Base-by-base conservation (phyloP, 202 grass and related monocot species). In the Panicum hallii region DNA sequence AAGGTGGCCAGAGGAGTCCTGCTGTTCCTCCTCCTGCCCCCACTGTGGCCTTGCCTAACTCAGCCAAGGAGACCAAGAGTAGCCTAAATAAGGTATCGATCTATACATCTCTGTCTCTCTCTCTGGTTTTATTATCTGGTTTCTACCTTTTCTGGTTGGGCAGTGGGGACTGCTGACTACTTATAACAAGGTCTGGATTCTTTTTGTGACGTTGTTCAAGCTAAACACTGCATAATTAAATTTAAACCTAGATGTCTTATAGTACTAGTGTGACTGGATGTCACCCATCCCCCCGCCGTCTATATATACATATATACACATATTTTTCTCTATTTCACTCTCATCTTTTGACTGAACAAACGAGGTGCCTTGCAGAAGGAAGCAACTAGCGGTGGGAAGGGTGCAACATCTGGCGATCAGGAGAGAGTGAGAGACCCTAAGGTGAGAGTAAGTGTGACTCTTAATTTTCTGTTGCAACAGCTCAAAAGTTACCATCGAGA, bases 371-470 rank as follows among this genome's bases (percentile, higher is more conserved):
- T 78, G 85, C 82, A 95, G 92, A 95, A 80, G 73, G 92, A 95
- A 89, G 89, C 85, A 75, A 64, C 40, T 50, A 84, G 70, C 56
- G 73, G 85, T 86, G 82, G 80, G 72, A 97, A 93, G 81, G 87
- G 89, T 65, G 85, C 49, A 85, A 84, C 82, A 83, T 92, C 90
- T 53, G 79, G 87, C 77, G 87, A 79, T 32, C 81, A 85, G 63
- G 92, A 94, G 23, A 93, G 86, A 60, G 87, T 45, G 36, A 94
- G 62, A 52, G 95, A 97, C 72, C 89, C 92, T 13, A 97, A 94
- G 91, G 92, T 97, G 62, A 89, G 48, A 80, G 54, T 68, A 10
- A 63, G 23, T 41, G 26, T 38, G 36, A 38, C 36, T 4, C 36
- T 38, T 38, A 38, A 75, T 9, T 22, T 19, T 17, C n/a, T 57